These are phyloP conservation scores for Sindora glabra DNA, from an alignment of 306 rosid genomes.

Conservation along the genomic window DNA sequence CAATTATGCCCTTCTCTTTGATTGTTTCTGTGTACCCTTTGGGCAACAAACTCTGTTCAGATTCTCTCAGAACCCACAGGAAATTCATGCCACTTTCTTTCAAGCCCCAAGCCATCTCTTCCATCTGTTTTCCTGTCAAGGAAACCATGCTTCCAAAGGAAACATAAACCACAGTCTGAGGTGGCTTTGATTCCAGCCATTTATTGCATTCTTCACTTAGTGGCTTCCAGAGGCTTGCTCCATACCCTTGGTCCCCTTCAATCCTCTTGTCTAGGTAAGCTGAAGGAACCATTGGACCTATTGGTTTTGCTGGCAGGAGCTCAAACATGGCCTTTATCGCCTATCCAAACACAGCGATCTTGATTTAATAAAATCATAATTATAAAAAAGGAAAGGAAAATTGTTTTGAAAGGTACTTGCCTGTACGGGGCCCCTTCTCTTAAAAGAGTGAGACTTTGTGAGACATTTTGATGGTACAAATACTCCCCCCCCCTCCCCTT, in stretches of 20 bases:
- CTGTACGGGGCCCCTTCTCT: too few relatives aligned
- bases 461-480: too few relatives aligned
- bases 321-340: conserved; percentile 13
- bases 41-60: conserved; percentile 31
- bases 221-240: conserved; percentile 45
- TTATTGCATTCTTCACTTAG: conserved; percentile 25
- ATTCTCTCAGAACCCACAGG: conserved; percentile 40
- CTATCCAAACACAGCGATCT: conserved; percentile 13
- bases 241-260: conserved; percentile 40
- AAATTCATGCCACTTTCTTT: conserved; percentile 26
- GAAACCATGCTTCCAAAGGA: conserved; percentile 55
- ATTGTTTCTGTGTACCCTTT: conserved; percentile 15
- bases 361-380: too few relatives aligned
- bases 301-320: conserved; percentile 32
- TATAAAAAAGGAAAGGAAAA: neutral
- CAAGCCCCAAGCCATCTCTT: conserved; percentile 34
- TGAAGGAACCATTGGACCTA: conserved; percentile 52
- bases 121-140: conserved; percentile 23
- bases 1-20: conserved; percentile 31
- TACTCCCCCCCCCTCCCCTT: too few relatives aligned
- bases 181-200: conserved; percentile 37
- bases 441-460: too few relatives aligned
- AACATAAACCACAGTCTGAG: conserved; percentile 29
- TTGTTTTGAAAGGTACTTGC: neutral
- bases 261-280: conserved; percentile 37